phyloP scores from a whole-genome alignment of 2,329 filamentous ascomycete species.

The Magnaporthiopsis poae region DNA sequence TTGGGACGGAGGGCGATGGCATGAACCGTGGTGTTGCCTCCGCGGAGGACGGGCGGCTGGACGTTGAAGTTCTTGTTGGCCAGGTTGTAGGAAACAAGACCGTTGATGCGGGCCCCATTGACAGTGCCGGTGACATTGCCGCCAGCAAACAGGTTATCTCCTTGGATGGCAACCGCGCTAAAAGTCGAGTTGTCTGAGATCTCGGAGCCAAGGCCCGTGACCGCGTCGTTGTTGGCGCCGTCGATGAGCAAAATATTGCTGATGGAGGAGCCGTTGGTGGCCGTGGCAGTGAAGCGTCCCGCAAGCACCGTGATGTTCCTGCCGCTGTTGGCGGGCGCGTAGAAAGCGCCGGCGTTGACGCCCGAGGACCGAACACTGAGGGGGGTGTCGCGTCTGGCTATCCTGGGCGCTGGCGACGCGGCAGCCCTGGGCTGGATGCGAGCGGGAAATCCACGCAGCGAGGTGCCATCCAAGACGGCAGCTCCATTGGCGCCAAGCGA shows the following conservation, averaged over 20 bases:
- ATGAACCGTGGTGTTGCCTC: conserved; percentile 62
- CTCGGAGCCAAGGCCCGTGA: conserved; percentile 59
- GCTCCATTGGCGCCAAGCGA: conserved; percentile 64
- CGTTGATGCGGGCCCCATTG: conserved; percentile 52
- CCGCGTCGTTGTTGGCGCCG: conserved; percentile 52
- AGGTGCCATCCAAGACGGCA: conserved; percentile 49
- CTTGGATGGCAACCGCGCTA: conserved; percentile 56
- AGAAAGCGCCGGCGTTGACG: conserved; percentile 71
- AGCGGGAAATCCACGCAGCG: conserved; percentile 48
- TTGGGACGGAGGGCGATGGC: conserved; percentile 64
- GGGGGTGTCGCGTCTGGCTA: conserved; percentile 37
- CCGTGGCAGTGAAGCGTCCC: conserved; percentile 70
- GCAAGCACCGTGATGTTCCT: conserved; percentile 80
- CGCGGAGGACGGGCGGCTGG: conserved; percentile 68
- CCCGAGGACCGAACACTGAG: conserved; percentile 42
- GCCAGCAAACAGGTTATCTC: conserved; percentile 67
- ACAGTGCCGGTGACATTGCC: conserved; percentile 67
- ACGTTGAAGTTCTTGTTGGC: conserved; percentile 49
- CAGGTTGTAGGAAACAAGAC: conserved; percentile 74
- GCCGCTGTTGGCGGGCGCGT: conserved; percentile 44
- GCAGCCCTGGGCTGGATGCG: conserved; percentile 34
- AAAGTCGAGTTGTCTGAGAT: conserved; percentile 67
- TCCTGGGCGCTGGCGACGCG: conserved; percentile 17
- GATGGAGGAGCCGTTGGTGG: conserved; percentile 58
- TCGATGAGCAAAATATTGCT: conserved; percentile 79